A percentile compares a stretch with the other conserved stretches of the same genome.
Evolutionary conservation across 306 rosid genomes (phyloP).

Genomic region (Psophocarpus tetragonolobus): DNA sequence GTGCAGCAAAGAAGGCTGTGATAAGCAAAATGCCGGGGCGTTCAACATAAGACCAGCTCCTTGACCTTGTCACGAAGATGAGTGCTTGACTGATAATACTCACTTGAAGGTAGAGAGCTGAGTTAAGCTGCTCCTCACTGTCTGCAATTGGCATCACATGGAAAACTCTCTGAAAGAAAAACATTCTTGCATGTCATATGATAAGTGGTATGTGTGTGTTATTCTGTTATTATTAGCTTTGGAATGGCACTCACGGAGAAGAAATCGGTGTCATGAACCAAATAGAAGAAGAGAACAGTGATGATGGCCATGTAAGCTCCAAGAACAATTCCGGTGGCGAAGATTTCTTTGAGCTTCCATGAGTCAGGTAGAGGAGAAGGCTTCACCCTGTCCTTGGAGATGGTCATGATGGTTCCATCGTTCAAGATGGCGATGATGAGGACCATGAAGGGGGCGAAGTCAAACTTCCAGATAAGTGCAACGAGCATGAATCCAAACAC

Average conservation of each 20-base stretch:
- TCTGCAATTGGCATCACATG: constrained; percentile 49
- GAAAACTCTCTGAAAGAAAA: constrained; percentile 44
- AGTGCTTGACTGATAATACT: constrained; percentile 94
- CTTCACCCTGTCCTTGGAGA: constrained; percentile 87
- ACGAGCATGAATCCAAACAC: constrained; percentile 87
- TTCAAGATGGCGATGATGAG: constrained; percentile 80
- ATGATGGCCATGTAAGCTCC: constrained; percentile 91
- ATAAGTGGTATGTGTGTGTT: neutral
- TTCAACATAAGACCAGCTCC: constrained; percentile 81
- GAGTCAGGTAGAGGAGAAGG: constrained; percentile 98
- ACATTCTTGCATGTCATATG: neutral
- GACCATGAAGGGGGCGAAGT: constrained; percentile 93
- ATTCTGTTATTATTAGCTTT: neutral
- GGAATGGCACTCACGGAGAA: constrained; percentile 54
- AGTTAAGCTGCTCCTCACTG: constrained; percentile 51
- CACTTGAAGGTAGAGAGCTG: constrained; percentile 94
- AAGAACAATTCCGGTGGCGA: constrained; percentile 79
- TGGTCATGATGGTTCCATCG: constrained; percentile 96
- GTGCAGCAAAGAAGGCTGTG: constrained; percentile 73
- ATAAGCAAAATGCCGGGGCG: constrained; percentile 74
- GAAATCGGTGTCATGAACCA: constrained; percentile 55
- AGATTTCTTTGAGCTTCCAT: constrained; percentile 91
- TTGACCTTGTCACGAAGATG: constrained; percentile 89
- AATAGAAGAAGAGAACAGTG: constrained; percentile 77
- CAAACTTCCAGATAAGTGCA: constrained; percentile 83